Base-by-base conservation (phyloP, 2,329 filamentous ascomycete species). In the Keithomyces neogunnii region DNA sequence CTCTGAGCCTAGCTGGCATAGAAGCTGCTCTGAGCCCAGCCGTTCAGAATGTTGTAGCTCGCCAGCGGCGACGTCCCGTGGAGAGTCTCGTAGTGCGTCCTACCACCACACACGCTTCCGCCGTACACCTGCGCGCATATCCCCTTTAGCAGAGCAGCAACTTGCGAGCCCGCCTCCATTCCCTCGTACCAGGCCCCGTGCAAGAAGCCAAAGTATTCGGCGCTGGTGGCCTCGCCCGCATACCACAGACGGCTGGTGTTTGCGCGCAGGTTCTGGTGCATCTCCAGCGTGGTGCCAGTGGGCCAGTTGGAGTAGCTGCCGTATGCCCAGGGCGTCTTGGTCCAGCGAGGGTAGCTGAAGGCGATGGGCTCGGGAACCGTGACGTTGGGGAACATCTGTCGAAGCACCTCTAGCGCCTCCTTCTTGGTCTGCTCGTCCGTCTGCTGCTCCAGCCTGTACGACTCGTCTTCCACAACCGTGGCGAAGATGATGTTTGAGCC, bases 301-400 rank as follows among this genome's bases (percentile, higher is more conserved):
- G 84, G 84, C 84, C 83, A 87, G 62, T 86, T 86, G 38, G 79
- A 82, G 65, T 85, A 87, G 28, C 76, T 82, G 3, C 84, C 84
- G 50, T 75, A 80, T 0, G 72, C 63, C 73, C 73, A 76, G 3
- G 58, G 56, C 26, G 45, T 48, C 48, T 57, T 48, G n/a, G 57
- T 55, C 60, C 60, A 63, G 2, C 60, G 59, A n/a, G 82, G 82
- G 55, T 85, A 85, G 59, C 73, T 70, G 59, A 86, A 84, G 0
- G 71, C 76, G 0, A 70, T 75, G 0, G 84, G 83, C 26, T 85
- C 77, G 0, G 82, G 81, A 3, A 86, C 68, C 0, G 70, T 59
- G 13, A 69, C 67, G 11, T 77, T 68, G 0, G 80, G 80, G 53
- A 83, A 86, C 81, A 87, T 86, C 3, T 72, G 60, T 4, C 75